These are phyloP conservation scores for Aspergillus cejpii DNA, from an alignment of 2,329 filamentous ascomycete genomes.

Conservation along the genomic window DNA sequence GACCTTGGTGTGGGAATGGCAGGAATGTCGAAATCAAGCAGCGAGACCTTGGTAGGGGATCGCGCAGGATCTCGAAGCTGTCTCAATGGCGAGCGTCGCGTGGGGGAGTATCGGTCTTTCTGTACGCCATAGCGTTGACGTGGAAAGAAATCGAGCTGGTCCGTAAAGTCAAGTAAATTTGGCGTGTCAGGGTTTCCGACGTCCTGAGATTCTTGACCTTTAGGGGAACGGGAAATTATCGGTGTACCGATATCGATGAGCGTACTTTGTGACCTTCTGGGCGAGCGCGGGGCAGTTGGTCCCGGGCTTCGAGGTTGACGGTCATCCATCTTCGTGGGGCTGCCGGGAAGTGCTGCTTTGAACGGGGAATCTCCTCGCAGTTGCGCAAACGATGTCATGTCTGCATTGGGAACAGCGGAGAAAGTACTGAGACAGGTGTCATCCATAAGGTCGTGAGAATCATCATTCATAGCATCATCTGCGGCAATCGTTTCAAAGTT, in stretches of 20 bases:
- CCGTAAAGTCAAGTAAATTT: slow-evolving; percentile 83
- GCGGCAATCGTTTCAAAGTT: slow-evolving; percentile 17
- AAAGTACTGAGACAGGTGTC: slow-evolving; percentile 67
- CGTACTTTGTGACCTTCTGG: slow-evolving; percentile 33
- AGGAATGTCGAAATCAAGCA: slow-evolving; percentile 89
- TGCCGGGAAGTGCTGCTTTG: slow-evolving; percentile 42
- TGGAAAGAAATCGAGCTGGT: slow-evolving; percentile 58
- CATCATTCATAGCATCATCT: slow-evolving; percentile 28
- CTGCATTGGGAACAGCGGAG: slow-evolving; percentile 68
- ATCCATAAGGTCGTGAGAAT: slow-evolving; percentile 33
- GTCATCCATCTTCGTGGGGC: slow-evolving; percentile 30
- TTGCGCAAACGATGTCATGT: slow-evolving; percentile 75
- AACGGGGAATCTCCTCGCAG: slow-evolving; percentile 58
- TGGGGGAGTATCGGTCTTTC: slow-evolving; percentile 33
- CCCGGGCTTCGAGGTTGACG: slow-evolving; percentile 16
- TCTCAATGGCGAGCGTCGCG: slow-evolving; percentile 42
- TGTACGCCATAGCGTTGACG: slow-evolving; percentile 43
- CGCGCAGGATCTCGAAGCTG: slow-evolving; percentile 31
- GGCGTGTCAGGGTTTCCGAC: slow-evolving; percentile 53
- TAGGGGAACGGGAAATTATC: slow-evolving; percentile 44
- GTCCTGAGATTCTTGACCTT: slow-evolving; percentile 43
- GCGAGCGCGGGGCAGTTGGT: slow-evolving; percentile 45
- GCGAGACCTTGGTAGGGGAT: slow-evolving; percentile 53
- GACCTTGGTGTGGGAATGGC: slow-evolving; percentile 87
- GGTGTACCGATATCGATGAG: slow-evolving; percentile 32